Percentiles rank a stretch among this genome's conserved stretches.
Conservation (phyloP, 768 basidiomycete genomes). For the Mycena alexandri region DNA sequence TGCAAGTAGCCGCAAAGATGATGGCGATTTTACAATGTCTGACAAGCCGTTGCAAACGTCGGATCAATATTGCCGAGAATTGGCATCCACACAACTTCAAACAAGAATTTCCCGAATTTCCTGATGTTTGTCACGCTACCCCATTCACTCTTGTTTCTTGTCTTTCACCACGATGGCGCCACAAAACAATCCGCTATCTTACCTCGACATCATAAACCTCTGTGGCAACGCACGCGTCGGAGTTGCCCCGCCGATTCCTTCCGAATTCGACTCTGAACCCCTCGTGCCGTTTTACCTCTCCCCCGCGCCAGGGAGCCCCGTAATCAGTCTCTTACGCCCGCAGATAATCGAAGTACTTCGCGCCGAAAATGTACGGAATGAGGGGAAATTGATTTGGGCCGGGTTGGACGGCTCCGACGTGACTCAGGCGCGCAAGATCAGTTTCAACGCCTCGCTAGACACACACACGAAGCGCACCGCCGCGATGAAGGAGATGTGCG, state of each 20-base stretch:
- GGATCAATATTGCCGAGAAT: too few relatives aligned
- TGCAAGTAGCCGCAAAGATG: too few relatives aligned
- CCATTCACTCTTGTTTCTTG: not conserved
- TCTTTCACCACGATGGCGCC: not conserved
- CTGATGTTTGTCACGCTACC: too few relatives aligned
- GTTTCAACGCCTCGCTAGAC: constrained; percentile 65
- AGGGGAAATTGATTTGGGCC: constrained; percentile 54
- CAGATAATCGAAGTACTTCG: constrained; percentile 66
- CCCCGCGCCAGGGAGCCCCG: constrained; percentile 61
- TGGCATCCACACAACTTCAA: too few relatives aligned
- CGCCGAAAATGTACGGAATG: constrained; percentile 59
- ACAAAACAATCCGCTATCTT: constrained; percentile 48
- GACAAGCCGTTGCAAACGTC: too few relatives aligned
- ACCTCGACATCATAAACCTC: constrained; percentile 72
- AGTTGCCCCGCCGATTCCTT: constrained; percentile 45
- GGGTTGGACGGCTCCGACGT: too few relatives aligned
- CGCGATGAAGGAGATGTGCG: constrained; percentile 75
- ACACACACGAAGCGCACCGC: constrained; percentile 70
- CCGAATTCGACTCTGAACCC: constrained; percentile 52
- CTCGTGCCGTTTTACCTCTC: constrained; percentile 71
- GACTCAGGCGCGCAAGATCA: constrained; percentile 47
- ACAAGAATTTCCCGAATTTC: too few relatives aligned
- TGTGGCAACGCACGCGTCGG: constrained; percentile 78
- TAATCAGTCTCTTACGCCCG: constrained; percentile 73
- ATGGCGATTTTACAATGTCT: too few relatives aligned